Evolutionary conservation across 352 stramenopile genomes (phyloP), one percentile per base, ranked within the genome.

Genomic region (Saprolegnia diclina): DNA sequence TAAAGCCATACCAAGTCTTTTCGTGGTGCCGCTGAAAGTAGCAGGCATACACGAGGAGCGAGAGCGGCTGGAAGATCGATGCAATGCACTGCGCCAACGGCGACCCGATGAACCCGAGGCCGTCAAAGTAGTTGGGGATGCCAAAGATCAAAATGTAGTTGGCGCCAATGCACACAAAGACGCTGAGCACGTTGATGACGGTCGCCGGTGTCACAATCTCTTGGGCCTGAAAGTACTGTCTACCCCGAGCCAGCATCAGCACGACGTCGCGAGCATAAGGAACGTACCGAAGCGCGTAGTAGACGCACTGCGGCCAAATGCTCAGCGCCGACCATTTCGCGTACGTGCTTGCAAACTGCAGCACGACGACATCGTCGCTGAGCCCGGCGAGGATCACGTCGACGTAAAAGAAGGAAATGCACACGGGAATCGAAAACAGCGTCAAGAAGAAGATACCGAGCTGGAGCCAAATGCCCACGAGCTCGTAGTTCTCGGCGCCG

Each of bases 61-160:
- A 82, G n/a, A 85, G 54, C 0, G 82, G 83, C 70, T 94, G 83
- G 72, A 92, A 94, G 42, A 79, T 81, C 7, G 81, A 89, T 7
- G 86, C 78, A 32, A 92, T 73, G 22, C 71, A 80, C 68, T 89
- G 79, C 32, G 86, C 82, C 50, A 94, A 80, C 0, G 86, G 82
- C 18, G 86, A 89, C 21, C 86, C 86, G 55, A 90, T 79, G 57
- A 92, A 94, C 29, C 79, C 74, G 42, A 94, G 65, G 19, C 73
- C 83, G 10, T 74, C 74, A n/a, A 91, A 65, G 11, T 78, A 74
- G 2, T 78, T 81, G n/a, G 76, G 80, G 10, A 59, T 38, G 29
- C 86, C 84, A 70, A 91, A 92, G 71, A 94, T 94, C 62, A 91
- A 81, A 1, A 85, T 62, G 59, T 90, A 91, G 77, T 94, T 94